Evolutionary conservation across 768 basidiomycete species (phyloP), one percentile per base, ranked within the genome.

Genomic region (Auriscalpium vulgare): DNA sequence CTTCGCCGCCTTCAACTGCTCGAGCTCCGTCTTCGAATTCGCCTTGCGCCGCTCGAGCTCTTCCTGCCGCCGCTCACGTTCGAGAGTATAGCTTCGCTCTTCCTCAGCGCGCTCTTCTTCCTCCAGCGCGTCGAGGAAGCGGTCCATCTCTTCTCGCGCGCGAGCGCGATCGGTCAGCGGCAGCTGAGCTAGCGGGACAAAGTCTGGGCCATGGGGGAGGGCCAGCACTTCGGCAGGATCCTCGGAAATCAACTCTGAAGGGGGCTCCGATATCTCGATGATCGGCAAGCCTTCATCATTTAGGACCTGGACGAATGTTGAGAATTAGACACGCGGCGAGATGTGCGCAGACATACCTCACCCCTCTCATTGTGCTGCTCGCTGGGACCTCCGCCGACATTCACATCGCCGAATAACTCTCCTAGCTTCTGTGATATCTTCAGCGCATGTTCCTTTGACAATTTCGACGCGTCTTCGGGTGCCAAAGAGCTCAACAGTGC

Each of bases 251-350:
- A 44, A 19, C 3, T 19, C 34, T 37, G 54, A 46, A 37, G 54
- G 51, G 17, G 81, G 82, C 64, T 91, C 89, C 35, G 77, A 78
- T 55, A 91, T 84, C 38, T 91, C 89, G 57, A 90, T 75, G 59
- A 91, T 85, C 10, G 88, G 88, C 40, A 88, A 78, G 3, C 87
- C 88, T 49, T 91, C 88, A 63, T 89, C 87, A 63, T 87, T 87
- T 43, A 85, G 62, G 52, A 85, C 73, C 88, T 90, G 57, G 8
- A 63, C 23, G 46, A 29, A 10, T 59, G 38, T 35, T 19, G 53
- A 62, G 60, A 64, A 29, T 59, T 53, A 58, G 65, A 62, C 56
- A 62, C 58, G 48, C 11, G 29, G 45, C 57, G n/a, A 55, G 52
- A 37, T 37, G 21, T 62, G 37, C 53, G 37, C 62, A 38, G 62